Percentiles rank a stretch among this genome's conserved stretches.
Conservation (phyloP, 805 yeast genomes). For the Millerozyma miso region DNA sequence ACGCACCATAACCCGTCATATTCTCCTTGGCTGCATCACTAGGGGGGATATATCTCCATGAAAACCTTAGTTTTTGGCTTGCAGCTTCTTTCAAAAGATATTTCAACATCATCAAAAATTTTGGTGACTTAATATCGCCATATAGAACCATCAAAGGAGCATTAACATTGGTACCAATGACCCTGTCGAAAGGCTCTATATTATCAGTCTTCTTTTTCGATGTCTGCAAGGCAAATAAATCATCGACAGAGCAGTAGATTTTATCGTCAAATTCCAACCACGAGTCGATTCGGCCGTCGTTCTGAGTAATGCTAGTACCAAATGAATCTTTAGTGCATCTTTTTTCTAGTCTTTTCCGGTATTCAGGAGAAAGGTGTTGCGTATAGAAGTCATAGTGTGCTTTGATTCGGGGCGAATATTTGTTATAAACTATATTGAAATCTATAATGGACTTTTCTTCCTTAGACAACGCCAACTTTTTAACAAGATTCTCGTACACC, state of each 20-base stretch:
- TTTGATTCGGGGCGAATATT: slow-evolving; percentile 58
- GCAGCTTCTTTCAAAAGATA: slow-evolving; percentile 57
- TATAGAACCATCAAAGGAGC: slow-evolving; percentile 61
- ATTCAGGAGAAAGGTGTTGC: slow-evolving; percentile 24
- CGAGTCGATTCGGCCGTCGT: slow-evolving; percentile 19
- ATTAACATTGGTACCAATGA: slow-evolving; percentile 49
- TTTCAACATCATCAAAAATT: slow-evolving; percentile 54
- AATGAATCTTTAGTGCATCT: slow-evolving; percentile 28
- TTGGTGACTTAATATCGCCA: slow-evolving; percentile 52
- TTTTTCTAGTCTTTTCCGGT: slow-evolving; percentile 12
- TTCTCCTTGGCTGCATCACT: slow-evolving; percentile 17
- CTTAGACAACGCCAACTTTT: slow-evolving; percentile 7
- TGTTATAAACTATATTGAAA: slow-evolving; percentile 43
- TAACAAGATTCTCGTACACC: slow-evolving; percentile 5
- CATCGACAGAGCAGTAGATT: slow-evolving; percentile 62
- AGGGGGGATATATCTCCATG: slow-evolving; percentile 65
- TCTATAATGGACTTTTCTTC: slow-evolving; percentile 27
- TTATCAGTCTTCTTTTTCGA: slow-evolving; percentile 16
- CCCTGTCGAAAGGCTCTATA: slow-evolving; percentile 52
- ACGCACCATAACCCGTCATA: slow-evolving; percentile 64
- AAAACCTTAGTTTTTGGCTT: slow-evolving; percentile 64
- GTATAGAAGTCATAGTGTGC: slow-evolving; percentile 57
- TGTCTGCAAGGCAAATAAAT: slow-evolving; percentile 74
- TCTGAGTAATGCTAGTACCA: slow-evolving; percentile 24
- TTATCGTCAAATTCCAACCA: slow-evolving; percentile 53